These are phyloP conservation scores for Lomentospora prolificans DNA, from an alignment of 2,329 filamentous ascomycete genomes.

Conservation along the genomic window DNA sequence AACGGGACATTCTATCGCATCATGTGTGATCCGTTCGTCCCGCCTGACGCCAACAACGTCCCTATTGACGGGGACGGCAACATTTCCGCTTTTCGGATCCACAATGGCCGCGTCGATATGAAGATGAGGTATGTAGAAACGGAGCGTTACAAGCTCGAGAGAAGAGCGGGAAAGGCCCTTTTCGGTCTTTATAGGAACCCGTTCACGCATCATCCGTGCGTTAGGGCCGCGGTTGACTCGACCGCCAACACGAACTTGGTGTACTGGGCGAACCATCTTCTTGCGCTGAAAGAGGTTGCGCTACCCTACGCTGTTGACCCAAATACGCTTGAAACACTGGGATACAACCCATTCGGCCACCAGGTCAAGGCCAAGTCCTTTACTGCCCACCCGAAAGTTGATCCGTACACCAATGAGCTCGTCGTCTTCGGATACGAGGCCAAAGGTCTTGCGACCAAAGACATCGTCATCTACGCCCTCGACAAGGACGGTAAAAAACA, in stretches of 20 bases:
- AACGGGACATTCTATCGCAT: constrained; percentile 20
- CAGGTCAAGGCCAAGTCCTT: constrained; percentile 26
- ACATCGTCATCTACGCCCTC: constrained; percentile 25
- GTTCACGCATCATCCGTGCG: constrained; percentile 22
- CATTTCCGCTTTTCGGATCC: constrained; percentile 23
- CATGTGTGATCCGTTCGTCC: constrained; percentile 30
- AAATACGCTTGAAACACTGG: constrained; percentile 28
- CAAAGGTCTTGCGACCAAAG: constrained; percentile 26
- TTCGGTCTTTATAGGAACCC: constrained; percentile 28
- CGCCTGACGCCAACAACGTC: constrained; percentile 23
- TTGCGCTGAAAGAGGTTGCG: constrained; percentile 37
- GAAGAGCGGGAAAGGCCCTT: constrained; percentile 21
- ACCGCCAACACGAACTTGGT: constrained; percentile 43
- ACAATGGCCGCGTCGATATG: constrained; percentile 20
- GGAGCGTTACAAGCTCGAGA: constrained; percentile 26
- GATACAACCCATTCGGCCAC: constrained; percentile 30
- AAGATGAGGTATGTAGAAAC: constrained; percentile 26
- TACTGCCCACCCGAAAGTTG: constrained; percentile 31
- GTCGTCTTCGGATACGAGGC: constrained; percentile 31
- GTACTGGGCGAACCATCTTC: constrained; percentile 34
- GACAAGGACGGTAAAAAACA: constrained; percentile 18
- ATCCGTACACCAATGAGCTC: constrained; percentile 28
- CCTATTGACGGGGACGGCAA: constrained; percentile 27
- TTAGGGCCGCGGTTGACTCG: constrained; percentile 18
- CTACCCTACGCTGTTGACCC: constrained; percentile 31